Evolutionary conservation across 345 rosid genomes (phyloP), one percentile per base, ranked within the genome.

Genomic region (Gossypium raimondii): DNA sequence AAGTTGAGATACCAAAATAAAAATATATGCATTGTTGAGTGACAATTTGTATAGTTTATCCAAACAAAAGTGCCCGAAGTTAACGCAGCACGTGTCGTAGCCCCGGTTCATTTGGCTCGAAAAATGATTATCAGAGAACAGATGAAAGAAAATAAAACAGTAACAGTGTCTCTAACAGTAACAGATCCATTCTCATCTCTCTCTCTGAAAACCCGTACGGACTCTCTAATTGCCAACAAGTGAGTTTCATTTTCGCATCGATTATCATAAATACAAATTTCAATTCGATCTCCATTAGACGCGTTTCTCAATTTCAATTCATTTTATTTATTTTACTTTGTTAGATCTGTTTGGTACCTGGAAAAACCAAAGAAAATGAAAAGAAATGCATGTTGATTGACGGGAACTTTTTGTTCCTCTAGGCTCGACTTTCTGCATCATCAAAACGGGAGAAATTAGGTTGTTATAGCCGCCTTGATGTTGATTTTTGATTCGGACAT

Each of bases 211-310:
- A 67, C 45, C 71, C 22, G 34, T 45, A 22, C 53, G 53, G 10
- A 20, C 6, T 44, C n/a, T 67, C 71, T 7, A n/a, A 44, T 51
- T 22, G 34, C n/a, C 71, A 67, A 45, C 71, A 67, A 45, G 71
- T 67, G 34, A 67, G 34, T 68, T 50, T 25, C 44, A 47, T 67
- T 50, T 68, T 51, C 44, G 9, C 13, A 1, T 24, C 2, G n/a
- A 9, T 50, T 51, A 12, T 68, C 38, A 16, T 16, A 24, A 48
- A 18, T 66, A 44, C 0, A 20, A 41, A n/a, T 43, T 67, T 24
- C 56, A 68, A 24, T 50, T 50, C 72, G 59, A 50, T 68, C 44
- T 68, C 72, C 43, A 24, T 25, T 48, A 1, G 58, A 50, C 9
- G 13, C 52, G 34, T 68, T 50, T 41, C 58, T 68, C 24, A 25